A percentile compares a stretch with the other conserved stretches of the same genome.
These are phyloP conservation scores for Fragilaria crotonensis DNA, from an alignment of 108 stramenopile genomes.

Conservation along the genomic window DNA sequence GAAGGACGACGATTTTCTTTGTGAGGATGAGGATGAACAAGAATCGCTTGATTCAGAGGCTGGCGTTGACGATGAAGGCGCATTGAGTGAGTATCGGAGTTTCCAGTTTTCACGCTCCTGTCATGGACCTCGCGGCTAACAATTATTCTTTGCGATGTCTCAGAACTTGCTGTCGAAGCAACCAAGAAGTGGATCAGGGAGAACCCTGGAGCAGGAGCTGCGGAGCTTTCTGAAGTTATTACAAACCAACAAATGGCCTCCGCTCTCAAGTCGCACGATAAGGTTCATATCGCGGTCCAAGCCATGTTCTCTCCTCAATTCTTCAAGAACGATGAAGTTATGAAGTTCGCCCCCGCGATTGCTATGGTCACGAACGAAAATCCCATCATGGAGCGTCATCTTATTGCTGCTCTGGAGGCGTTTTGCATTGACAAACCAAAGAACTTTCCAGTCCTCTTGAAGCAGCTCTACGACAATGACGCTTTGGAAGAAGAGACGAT, in stretches of 20 bases:
- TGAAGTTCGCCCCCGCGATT: constrained; percentile 53
- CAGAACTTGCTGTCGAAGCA: constrained; percentile 72
- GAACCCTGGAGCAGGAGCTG: constrained; percentile 62
- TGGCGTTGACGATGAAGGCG: constrained; percentile 73
- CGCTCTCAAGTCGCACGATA: constrained; percentile 85
- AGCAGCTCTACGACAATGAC: constrained; percentile 88
- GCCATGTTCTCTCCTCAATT: constrained; percentile 71
- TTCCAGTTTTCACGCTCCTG: not conserved
- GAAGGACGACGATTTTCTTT: constrained; percentile 44
- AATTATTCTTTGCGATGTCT: not conserved
- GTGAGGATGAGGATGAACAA: constrained; percentile 45
- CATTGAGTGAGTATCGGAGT: constrained; percentile 45
- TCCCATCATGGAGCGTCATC: constrained; percentile 75
- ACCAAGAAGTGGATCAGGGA: constrained; percentile 63
- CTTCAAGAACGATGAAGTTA: constrained; percentile 78
- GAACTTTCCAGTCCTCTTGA: constrained; percentile 86
- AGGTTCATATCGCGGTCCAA: constrained; percentile 75
- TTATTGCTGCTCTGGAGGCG: constrained; percentile 70
- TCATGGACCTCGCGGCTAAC: not conserved
- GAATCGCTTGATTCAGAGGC: constrained; percentile 29
- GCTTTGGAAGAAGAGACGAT: constrained; percentile 86
- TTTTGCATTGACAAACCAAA: constrained; percentile 77
- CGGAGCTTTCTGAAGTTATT: constrained; percentile 61
- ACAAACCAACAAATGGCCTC: constrained; percentile 93
- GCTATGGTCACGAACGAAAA: constrained; percentile 61